phyloP scores from a whole-genome alignment of 2,329 filamentous ascomycete genomes.

The Berkeleyomyces rouxiae region DNA sequence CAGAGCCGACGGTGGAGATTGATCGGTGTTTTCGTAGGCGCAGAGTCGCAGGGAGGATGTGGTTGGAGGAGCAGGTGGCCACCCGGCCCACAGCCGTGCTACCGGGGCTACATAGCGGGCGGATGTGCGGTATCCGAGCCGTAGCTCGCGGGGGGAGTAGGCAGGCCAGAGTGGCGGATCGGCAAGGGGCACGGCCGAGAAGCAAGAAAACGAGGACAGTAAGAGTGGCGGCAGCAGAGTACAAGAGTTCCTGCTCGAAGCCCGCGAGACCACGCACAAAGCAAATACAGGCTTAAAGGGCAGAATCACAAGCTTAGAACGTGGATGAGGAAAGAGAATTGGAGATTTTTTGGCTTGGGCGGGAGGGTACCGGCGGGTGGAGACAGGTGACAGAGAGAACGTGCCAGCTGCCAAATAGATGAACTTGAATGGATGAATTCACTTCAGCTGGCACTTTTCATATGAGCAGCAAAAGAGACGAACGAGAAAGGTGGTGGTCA shows the following conservation, averaged over 20 bases:
- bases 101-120: constrained; percentile 13
- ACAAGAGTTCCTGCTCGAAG: background rate
- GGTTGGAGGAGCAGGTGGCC: constrained; percentile 7
- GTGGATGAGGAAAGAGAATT: no score
- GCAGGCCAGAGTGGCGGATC: constrained; percentile 14
- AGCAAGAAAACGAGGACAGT: background rate
- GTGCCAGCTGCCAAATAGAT: no score
- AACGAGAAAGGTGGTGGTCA: no score
- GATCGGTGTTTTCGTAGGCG: background rate
- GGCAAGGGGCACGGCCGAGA: background rate
- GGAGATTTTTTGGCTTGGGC: no score
- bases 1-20: background rate
- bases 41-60: background rate
- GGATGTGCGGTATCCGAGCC: constrained; percentile 15
- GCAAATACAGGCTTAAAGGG: background rate
- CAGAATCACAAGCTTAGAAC: background rate
- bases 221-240: background rate
- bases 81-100: constrained; percentile 13
- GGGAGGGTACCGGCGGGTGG: no score
- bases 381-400: no score
- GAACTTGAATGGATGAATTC: background rate
- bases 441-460: background rate
- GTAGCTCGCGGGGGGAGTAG: constrained; percentile 14
- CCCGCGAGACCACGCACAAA: no score
- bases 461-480: no score